Evolutionary conservation across 2,329 filamentous ascomycete species (phyloP).

Genomic region (Anthostomella pinea): DNA sequence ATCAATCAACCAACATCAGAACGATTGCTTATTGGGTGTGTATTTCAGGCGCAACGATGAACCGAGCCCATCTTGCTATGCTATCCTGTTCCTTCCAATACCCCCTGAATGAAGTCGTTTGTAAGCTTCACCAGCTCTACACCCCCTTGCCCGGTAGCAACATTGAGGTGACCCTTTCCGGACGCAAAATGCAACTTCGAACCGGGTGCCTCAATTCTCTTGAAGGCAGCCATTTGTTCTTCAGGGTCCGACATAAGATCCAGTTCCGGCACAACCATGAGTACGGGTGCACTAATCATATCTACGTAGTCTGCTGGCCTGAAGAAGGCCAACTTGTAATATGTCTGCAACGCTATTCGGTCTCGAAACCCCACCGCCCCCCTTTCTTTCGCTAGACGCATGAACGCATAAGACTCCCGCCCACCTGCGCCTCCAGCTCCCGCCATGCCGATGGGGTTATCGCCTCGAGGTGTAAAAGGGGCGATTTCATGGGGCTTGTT

Average conservation of each 20-base stretch:
- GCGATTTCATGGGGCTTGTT: constrained; percentile 7
- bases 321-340: constrained; percentile 25
- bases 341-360: constrained; percentile 27
- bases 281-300: constrained; percentile 16
- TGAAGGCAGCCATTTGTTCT: constrained; percentile 21
- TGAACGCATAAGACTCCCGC: constrained; percentile 20
- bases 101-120: too few relatives aligned
- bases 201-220: constrained; percentile 6
- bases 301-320: constrained; percentile 16
- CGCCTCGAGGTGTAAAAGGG: constrained; percentile 9
- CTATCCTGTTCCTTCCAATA: too few relatives aligned
- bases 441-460: constrained; percentile 9
- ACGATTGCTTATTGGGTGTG: too few relatives aligned
- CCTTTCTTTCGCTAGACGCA: constrained; percentile 11
- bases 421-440: constrained; percentile 16
- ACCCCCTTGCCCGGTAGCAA: too few relatives aligned
- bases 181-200: too few relatives aligned
- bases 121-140: too few relatives aligned
- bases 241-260: constrained; percentile 25
- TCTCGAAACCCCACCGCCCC: constrained; percentile 22
- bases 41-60: too few relatives aligned
- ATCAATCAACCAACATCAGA: too few relatives aligned
- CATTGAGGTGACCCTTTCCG: too few relatives aligned
- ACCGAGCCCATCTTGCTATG: too few relatives aligned
- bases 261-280: constrained; percentile 29